Evolutionary conservation across 139 green algal genomes (phyloP).

Genomic region (Haematococcus lacustris): DNA sequence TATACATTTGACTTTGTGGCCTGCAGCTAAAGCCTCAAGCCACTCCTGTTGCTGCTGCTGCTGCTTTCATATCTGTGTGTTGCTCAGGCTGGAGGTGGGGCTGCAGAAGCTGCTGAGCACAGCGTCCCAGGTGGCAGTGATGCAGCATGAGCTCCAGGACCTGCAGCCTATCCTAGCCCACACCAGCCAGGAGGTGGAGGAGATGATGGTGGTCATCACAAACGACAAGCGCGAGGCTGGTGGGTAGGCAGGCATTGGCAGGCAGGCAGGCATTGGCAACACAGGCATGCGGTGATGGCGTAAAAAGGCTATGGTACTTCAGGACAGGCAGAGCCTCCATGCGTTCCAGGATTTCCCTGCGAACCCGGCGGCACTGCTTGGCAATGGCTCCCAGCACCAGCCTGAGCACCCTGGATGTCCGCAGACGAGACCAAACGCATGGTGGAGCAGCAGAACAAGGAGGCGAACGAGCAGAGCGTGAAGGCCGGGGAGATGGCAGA

Average conservation of each 20-base stretch:
- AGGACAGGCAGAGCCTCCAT: no score
- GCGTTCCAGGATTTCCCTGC: no score
- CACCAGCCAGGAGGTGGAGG: slow-evolving; percentile 64
- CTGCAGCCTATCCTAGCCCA: slow-evolving; percentile 65
- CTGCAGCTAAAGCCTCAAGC: no score
- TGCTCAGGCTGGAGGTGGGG: slow-evolving; percentile 55
- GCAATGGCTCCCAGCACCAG: no score
- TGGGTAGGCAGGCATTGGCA: not conserved
- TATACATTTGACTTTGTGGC: no score
- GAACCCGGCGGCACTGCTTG: no score
- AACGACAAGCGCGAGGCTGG: slow-evolving; percentile 59
- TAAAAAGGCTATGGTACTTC: no score
- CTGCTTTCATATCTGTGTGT: no score
- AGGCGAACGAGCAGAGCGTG: slow-evolving; percentile 63
- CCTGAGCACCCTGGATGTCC: no score
- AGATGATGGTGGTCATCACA: slow-evolving; percentile 73
- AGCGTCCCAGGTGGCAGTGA: slow-evolving; percentile 57
- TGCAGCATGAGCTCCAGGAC: slow-evolving; percentile 69
- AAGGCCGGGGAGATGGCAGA: slow-evolving; percentile 45
- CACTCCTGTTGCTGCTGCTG: no score
- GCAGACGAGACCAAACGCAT: slow-evolving; percentile 50
- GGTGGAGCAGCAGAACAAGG: slow-evolving; percentile 57
- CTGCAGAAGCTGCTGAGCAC: slow-evolving; percentile 70
- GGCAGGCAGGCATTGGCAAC: no score
- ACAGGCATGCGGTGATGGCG: not conserved